Conservation (phyloP, 352 stramenopile genomes). For the Thraustotheca clavata region DNA sequence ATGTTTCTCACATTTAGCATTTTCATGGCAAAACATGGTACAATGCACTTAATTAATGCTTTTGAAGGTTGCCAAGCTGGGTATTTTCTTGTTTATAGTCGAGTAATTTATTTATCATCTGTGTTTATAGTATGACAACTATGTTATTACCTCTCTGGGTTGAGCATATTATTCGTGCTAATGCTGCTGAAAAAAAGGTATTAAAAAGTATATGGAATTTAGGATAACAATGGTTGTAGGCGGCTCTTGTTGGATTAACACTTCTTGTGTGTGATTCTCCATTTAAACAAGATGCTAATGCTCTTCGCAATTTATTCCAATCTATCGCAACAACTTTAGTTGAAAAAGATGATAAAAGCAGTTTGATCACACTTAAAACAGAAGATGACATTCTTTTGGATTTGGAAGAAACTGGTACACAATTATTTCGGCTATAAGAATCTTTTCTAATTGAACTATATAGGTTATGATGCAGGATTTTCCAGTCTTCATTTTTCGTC, state of each 20-base stretch:
- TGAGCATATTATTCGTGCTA: slow-evolving; percentile 64
- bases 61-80: slow-evolving; percentile 84
- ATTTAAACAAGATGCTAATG: slow-evolving; percentile 36
- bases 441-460: not conserved
- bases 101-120: slow-evolving; percentile 24
- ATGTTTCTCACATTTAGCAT: slow-evolving; percentile 86
- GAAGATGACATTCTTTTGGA: slow-evolving; percentile 76
- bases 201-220: slow-evolving; percentile 28
- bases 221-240: slow-evolving; percentile 44
- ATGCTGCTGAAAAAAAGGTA: slow-evolving; percentile 39
- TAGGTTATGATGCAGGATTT: slow-evolving; percentile 89
- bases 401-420: slow-evolving; percentile 57
- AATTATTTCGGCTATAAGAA: slow-evolving; percentile 25
- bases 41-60: slow-evolving; percentile 58
- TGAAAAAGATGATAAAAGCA: slow-evolving; percentile 47
- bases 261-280: slow-evolving; percentile 67
- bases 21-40: slow-evolving; percentile 84
- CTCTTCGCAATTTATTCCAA: slow-evolving; percentile 46
- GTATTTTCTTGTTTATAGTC: slow-evolving; percentile 37
- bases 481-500: slow-evolving; percentile 89
- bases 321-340: slow-evolving; percentile 50
- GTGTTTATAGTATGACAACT: slow-evolving; percentile 73
- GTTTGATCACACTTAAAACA: slow-evolving; percentile 40
- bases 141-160: slow-evolving; percentile 89
- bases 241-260: slow-evolving; percentile 57